Evolutionary conservation across 2,329 filamentous ascomycete genomes (phyloP), one percentile per base, ranked within the genome.

Genomic region (Pseudofabraea citricarpa): DNA sequence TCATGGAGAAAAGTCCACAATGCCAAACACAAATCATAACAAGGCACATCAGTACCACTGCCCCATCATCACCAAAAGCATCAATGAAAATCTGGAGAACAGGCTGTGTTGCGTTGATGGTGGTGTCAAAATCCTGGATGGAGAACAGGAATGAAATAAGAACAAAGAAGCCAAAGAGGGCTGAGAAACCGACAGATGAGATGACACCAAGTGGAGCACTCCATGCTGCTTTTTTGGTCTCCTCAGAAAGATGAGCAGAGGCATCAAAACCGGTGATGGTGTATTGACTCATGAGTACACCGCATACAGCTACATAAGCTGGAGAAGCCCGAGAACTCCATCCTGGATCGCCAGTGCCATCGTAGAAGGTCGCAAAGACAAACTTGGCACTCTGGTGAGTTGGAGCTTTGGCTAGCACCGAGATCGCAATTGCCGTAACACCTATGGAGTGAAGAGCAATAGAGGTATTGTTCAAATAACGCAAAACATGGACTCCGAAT

Each of bases 21-120:
- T 80, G 77, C 77, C 77, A 81, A 3, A 80, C 73, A 44, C 77
- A 80, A 23, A 80, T 61, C 51, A 80, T 77, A 48, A 80, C 67
- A 12, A 80, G 59, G 1, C 63, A 68, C 60, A 80, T 79, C 6
- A 79, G 56, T 1, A 66, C 75, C 7, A 80, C 67, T 0, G 75
- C 77, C 4, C 76, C 75, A 36, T 73, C 62, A 43, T 75, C 68
- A 3, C 75, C 75, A 45, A 76, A 75, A 3, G 77, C 58, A 51
- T 80, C 76, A 12, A 79, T 65, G 16, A 81, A 64, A 29, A 81
- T 80, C 59, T 79, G 75, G 4, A 80, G 61, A 5, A 81, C 72
- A 0, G 77, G 77, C 54, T 80, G 75, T 2, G 56, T 65, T 48
- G 73, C 74, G 9, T 19, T 16, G 1, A 79, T 47, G 0, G 73